Base-by-base conservation (phyloP, 106 monocot genomes). In the Platanthera guangdongensis region DNA sequence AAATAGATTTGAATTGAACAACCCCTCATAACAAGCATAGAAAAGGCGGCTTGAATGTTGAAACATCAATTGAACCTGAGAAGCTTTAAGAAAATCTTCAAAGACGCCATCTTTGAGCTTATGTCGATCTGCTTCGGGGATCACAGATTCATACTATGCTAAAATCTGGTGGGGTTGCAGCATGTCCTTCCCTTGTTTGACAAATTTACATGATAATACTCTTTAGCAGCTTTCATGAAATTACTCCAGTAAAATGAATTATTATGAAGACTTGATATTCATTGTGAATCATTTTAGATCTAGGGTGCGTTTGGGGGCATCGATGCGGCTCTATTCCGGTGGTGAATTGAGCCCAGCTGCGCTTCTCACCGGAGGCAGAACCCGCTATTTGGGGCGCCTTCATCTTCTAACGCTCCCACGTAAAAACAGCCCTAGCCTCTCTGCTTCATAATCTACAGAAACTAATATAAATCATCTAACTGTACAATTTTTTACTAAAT, bases 111-210 rank as follows among this genome's bases (percentile, higher is more conserved):
- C 83, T 52, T 81, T 84, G 50, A 91, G 80, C 22, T 57, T 78
- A 25, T 80, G 60, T 16, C 83, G 85, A 77, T 87, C 87, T 4
- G 62, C 85, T 21, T 85, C 85, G 12, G 85, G 83, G 30, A 88
- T 84, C 8, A 86, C 83, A 69, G 83, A 76, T 52, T 91, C 81
- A 16, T 85, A 91, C 68, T 85, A 87, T 5, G 75, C 88, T 22
- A 84, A 30, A 47, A 99, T 76, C 71, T 99, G 94, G 77, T 99
- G 99, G 12, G 92, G 90, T 57, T 84, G 94, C 73, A 99, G 82
- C 85, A 99, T 90, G 57, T 92, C 99, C 75, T 90, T 92, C 57
- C 94, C 99, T 74, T 92, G 99, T 49, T 92, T 85, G 22, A 92
- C 88, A 83, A 90, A 85, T 85, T 94, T 99, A 83, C 18, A 64